Evolutionary conservation across 345 rosid genomes (phyloP).

Genomic region (Xanthoceras sorbifolium): DNA sequence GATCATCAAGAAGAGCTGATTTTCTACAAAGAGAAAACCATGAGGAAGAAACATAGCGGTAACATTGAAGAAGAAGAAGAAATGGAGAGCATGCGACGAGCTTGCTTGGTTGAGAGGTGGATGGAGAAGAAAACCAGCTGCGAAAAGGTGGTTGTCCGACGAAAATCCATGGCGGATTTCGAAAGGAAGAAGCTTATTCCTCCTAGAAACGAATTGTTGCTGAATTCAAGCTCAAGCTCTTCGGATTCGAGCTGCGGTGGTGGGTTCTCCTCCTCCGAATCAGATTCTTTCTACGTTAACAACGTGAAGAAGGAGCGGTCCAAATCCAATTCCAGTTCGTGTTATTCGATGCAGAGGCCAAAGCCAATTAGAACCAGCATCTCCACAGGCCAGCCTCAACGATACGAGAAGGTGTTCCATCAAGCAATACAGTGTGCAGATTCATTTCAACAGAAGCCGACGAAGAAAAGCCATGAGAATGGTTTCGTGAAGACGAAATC

Average conservation of each 20-base stretch:
- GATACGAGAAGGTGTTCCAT: not conserved
- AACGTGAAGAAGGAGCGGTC: not conserved
- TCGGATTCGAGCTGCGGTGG: constrained; percentile 68
- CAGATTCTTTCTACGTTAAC: constrained; percentile 50
- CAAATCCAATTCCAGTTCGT: too few relatives aligned
- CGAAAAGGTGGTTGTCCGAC: constrained; percentile 31
- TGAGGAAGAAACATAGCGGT: constrained; percentile 27
- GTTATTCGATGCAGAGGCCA: constrained; percentile 40
- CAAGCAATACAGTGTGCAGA: not conserved
- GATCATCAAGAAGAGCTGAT: constrained; percentile 31
- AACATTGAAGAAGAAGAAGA: constrained; percentile 16
- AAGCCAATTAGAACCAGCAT: constrained; percentile 56
- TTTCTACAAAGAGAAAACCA: constrained; percentile 28
- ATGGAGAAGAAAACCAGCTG: constrained; percentile 43
- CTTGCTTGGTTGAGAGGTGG: constrained; percentile 52
- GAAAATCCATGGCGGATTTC: constrained; percentile 54
- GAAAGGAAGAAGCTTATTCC: constrained; percentile 13
- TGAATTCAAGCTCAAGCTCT: constrained; percentile 68
- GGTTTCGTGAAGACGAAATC: constrained; percentile 67
- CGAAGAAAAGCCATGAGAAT: constrained; percentile 36
- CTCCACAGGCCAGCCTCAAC: constrained; percentile 25
- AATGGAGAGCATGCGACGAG: constrained; percentile 20
- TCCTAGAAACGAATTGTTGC: constrained; percentile 25
- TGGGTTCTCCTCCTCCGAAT: constrained; percentile 80
- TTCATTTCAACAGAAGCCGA: constrained; percentile 28